Percentiles rank a stretch among this genome's conserved stretches.
These are phyloP conservation scores for Saccharomyces hybrid DNA, from an alignment of 1,139 yeast species.

Conservation along the genomic window DNA sequence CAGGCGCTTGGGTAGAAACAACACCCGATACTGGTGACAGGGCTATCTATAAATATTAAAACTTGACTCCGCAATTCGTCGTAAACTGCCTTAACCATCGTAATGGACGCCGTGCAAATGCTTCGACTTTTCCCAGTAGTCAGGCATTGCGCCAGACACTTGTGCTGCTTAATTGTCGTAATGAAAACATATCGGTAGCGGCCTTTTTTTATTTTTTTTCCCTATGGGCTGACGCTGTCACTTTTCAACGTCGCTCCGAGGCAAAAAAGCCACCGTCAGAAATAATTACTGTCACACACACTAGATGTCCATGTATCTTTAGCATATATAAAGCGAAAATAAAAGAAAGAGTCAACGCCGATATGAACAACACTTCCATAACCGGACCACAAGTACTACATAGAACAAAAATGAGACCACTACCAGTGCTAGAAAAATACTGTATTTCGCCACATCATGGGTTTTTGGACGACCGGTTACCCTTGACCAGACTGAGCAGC, in stretches of 20 bases:
- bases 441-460: background rate
- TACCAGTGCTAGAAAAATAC: background rate
- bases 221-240: constrained; percentile 1
- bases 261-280: background rate
- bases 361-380: background rate
- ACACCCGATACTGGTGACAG: background rate
- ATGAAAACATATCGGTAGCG: background rate
- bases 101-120: background rate
- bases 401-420: background rate
- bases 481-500: background rate
- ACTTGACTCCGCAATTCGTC: background rate
- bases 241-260: constrained; percentile 1
- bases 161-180: background rate
- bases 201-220: background rate
- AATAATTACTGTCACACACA: background rate
- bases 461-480: background rate
- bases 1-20: background rate
- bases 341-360: background rate
- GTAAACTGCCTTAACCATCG: background rate
- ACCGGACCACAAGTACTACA: background rate
- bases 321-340: background rate
- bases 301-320: background rate
- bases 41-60: background rate
- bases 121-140: background rate
- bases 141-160: background rate